phyloP scores from a whole-genome alignment of 768 basidiomycete genomes.

The Tylopilus balloui region DNA sequence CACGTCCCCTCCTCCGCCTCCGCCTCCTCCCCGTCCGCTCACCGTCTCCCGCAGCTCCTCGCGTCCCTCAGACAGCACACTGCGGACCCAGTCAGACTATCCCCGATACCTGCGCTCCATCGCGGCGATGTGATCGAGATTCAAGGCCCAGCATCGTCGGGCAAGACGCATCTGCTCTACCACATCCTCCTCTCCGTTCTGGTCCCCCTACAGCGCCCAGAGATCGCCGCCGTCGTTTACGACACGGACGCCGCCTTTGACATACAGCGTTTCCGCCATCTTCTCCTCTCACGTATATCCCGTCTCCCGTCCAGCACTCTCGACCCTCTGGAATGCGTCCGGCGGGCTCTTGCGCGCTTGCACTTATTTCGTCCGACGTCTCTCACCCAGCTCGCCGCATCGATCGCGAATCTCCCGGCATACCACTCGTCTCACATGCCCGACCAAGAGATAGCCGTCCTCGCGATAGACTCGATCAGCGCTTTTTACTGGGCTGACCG shows the following conservation, averaged over 20 bases:
- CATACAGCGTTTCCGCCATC: conserved; percentile 45
- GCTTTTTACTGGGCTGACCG: conserved; percentile 78
- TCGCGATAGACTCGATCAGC: conserved; percentile 74
- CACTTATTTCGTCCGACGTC: conserved; percentile 70
- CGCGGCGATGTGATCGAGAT: conserved; percentile 70
- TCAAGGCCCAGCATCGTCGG: conserved; percentile 68
- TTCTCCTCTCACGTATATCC: conserved; percentile 48
- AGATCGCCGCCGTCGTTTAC: conserved; percentile 59
- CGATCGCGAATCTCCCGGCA: conserved; percentile 52
- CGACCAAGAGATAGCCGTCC: conserved; percentile 53
- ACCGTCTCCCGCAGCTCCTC: conserved; percentile 38
- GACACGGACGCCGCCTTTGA: conserved; percentile 71
- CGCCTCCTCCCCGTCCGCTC: conserved; percentile 4
- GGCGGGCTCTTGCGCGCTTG: conserved; percentile 46
- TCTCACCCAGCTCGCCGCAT: conserved; percentile 63
- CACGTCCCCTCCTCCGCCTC: conserved; percentile 13
- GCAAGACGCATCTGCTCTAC: conserved; percentile 78
- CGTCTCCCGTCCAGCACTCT: conserved; percentile 17
- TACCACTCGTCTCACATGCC: conserved; percentile 49
- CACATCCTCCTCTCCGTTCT: conserved; percentile 57
- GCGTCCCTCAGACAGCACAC: conserved; percentile 37
- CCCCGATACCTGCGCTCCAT: conserved; percentile 29
- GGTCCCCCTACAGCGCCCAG: conserved; percentile 44
- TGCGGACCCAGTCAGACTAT: conserved; percentile 19
- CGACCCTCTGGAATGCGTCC: conserved; percentile 30